phyloP scores from a whole-genome alignment of 2,329 filamentous ascomycete species.

The Drechslerella stenobrocha region DNA sequence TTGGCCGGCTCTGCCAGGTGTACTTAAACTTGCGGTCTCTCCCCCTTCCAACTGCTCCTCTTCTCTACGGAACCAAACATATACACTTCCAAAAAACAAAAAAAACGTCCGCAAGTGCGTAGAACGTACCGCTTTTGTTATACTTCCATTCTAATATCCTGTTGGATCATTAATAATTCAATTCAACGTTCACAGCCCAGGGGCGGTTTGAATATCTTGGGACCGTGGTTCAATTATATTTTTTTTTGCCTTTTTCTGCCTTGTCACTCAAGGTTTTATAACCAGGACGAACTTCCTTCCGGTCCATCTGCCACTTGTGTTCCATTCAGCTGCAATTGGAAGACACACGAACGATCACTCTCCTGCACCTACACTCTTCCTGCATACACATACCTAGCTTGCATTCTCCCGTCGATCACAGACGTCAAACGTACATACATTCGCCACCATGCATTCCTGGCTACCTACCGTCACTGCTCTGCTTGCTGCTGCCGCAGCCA shows the following conservation, averaged over 20 bases:
- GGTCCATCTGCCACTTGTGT: conserved; percentile 4
- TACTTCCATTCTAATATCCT: conserved; percentile 22
- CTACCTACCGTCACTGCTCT: conserved; percentile 12
- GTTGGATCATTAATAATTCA: conserved; percentile 46
- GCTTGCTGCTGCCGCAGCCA: conserved; percentile 22
- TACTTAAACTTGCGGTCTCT: conserved; percentile 43
- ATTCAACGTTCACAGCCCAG: conserved; percentile 30
- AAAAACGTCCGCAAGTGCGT: conserved; percentile 33
- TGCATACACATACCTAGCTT: conserved; percentile 3
- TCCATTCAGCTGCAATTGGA: conserved; percentile 4
- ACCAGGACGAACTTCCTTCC: conserved; percentile 12
- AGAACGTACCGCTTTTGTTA: conserved; percentile 44
- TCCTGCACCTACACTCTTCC: background rate
- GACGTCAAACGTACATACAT: background rate
- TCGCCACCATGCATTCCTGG: conserved; percentile 37
- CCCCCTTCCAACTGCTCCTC: conserved; percentile 30
- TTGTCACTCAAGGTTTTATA: conserved; percentile 4
- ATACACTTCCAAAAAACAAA: conserved; percentile 22
- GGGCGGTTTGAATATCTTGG: conserved; percentile 26
- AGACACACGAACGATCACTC: conserved; percentile 1
- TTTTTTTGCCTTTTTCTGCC: conserved; percentile 8
- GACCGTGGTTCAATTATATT: conserved; percentile 19
- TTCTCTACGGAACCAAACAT: conserved; percentile 20
- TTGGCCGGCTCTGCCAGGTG: conserved; percentile 16
- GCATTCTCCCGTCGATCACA: background rate